phyloP scores from a whole-genome alignment of 805 yeast genomes.

The Saturnispora sekii region DNA sequence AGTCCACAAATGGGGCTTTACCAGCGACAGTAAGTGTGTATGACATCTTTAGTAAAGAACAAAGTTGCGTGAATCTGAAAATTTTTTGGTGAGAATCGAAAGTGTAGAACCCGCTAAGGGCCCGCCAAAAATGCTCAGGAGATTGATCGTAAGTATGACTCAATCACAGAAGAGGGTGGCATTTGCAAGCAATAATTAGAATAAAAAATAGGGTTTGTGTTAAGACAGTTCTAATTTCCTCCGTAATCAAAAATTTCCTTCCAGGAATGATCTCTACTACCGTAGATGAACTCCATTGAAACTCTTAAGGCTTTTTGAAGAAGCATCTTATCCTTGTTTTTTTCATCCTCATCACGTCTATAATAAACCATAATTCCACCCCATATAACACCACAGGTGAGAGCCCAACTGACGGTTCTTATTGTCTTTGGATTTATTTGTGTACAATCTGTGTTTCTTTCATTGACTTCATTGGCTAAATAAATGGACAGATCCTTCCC shows the following conservation, averaged over 20 bases:
- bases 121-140: too few relatives aligned
- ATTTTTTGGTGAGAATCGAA: neutral
- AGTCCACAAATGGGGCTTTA: slow-evolving; percentile 78
- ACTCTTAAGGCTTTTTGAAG: slow-evolving; percentile 57
- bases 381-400: slow-evolving; percentile 60
- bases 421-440: slow-evolving; percentile 13
- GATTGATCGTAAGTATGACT: too few relatives aligned
- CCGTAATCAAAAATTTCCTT: slow-evolving; percentile 22
- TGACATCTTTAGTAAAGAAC: slow-evolving; percentile 23
- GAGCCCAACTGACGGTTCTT: slow-evolving; percentile 39
- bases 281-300: slow-evolving; percentile 64
- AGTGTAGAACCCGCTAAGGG: too few relatives aligned
- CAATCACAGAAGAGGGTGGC: neutral
- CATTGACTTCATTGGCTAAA: slow-evolving; percentile 11
- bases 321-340: slow-evolving; percentile 19
- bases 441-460: neutral
- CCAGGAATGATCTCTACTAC: slow-evolving; percentile 37
- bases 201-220: too few relatives aligned
- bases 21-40: slow-evolving; percentile 61
- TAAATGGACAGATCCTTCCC: slow-evolving; percentile 38
- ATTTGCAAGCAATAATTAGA: neutral
- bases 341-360: slow-evolving; percentile 42
- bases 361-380: slow-evolving; percentile 65
- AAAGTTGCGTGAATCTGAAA: neutral
- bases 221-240: slow-evolving; percentile 2